phyloP scores from a whole-genome alignment of 2,329 filamentous ascomycete genomes.

The Aureobasidium sp. region DNA sequence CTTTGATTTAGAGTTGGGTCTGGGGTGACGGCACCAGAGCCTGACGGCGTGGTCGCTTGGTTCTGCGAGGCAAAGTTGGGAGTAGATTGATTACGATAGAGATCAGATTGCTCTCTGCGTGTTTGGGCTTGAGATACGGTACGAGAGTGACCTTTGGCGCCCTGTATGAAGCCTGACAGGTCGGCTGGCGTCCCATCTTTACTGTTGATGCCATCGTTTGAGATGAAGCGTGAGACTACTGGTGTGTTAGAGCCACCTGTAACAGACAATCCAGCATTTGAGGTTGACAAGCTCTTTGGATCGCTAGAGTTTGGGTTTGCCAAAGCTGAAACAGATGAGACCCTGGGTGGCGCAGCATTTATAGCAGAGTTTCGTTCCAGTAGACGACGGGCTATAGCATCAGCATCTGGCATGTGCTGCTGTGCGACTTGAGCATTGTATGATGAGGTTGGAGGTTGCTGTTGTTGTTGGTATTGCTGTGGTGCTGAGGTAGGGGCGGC shows the following conservation, averaged over 20 bases:
- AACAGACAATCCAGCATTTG: conserved; percentile 26
- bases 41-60: conserved; percentile 26
- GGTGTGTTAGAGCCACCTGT: conserved; percentile 25
- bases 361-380: conserved; percentile 58
- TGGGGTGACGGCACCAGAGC: conserved; percentile 17
- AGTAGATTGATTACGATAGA: conserved; percentile 18
- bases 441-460: conserved; percentile 3
- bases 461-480: background rate
- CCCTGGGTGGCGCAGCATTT: conserved; percentile 53
- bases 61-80: conserved; percentile 17
- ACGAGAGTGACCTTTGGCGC: conserved; percentile 12
- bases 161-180: conserved; percentile 17
- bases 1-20: conserved; percentile 37
- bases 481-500: background rate
- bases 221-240: conserved; percentile 40
- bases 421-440: conserved; percentile 6
- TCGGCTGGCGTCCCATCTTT: conserved; percentile 32
- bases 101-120: conserved; percentile 9
- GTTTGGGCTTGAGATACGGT: conserved; percentile 13
- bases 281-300: conserved; percentile 30
- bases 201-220: conserved; percentile 25
- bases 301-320: conserved; percentile 31
- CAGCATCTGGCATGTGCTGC: conserved; percentile 45
- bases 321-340: conserved; percentile 52
- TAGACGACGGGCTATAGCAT: conserved; percentile 60